Evolutionary conservation across 2,329 filamentous ascomycete species (phyloP), one percentile per base, ranked within the genome.

Genomic region (Macrophomina phaseolina): DNA sequence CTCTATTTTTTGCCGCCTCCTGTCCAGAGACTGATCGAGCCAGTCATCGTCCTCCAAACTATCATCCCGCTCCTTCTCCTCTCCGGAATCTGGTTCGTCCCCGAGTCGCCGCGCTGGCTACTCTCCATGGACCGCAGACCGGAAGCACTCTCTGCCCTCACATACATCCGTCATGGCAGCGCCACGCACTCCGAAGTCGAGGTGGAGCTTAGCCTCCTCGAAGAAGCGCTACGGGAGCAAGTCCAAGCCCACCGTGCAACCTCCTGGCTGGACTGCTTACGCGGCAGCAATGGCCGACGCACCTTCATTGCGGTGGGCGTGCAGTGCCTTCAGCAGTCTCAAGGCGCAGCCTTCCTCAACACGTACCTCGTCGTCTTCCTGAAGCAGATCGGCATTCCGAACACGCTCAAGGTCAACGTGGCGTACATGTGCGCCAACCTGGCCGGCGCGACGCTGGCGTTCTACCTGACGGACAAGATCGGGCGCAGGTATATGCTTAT

Each of bases 61-160:
- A 68, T 73, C 64, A 72, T 79, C 64, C 78, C 77, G 0, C 14
- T 74, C 18, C 65, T 77, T 5, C 67, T 75, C 0, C 70, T 78
- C 8, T 49, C 69, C 1, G 73, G 70, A 0, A 74, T 74, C 11
- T 77, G 78, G 67, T 75, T 80, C 53, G 68, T 78, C 6, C 76
- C 73, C 14, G 79, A 81, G 64, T 78, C 74, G 6, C 78, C 80
- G 0, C 70, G 78, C 49, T 81, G 86, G 86, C 78, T 88, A 6
- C 81, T 87, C 38, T 80, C 81, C 53, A 81, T 86, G 38, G 84
- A 86, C 56, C 82, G 84, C 11, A 77, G 81, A 9, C 85, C 88
- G 38, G 83, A 89, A 71, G 87, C 86, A 0, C 66, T 66, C 23
- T n/a, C 61, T 5, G 77, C 73, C 28, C 72, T 84, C 4, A 74